Conservation (phyloP, 768 basidiomycete species). For the Russula vinacea region DNA sequence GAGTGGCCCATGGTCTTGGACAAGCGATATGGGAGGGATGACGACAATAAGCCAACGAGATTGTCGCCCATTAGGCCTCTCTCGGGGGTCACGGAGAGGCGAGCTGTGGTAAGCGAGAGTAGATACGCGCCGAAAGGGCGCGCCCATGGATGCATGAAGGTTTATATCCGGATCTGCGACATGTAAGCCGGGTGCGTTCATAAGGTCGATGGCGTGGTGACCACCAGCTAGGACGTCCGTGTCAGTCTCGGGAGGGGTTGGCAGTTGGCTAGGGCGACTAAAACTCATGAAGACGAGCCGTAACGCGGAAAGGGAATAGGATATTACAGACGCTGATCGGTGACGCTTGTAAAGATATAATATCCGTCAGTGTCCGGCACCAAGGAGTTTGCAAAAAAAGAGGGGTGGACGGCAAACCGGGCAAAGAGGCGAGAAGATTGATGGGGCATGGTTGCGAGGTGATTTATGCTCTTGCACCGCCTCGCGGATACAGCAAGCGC, state of each 20-base stretch:
- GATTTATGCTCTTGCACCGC: background rate
- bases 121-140: constrained; percentile 45
- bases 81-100: constrained; percentile 42
- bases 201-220: constrained; percentile 3
- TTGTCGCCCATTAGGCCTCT: constrained; percentile 40
- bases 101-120: constrained; percentile 56
- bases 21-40: constrained; percentile 58
- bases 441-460: constrained; percentile 19
- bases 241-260: constrained; percentile 43
- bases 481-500: background rate
- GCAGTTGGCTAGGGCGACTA: constrained; percentile 35
- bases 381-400: background rate
- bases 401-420: background rate
- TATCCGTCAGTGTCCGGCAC: constrained; percentile 21
- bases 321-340: background rate
- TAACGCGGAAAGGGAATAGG: constrained; percentile 33
- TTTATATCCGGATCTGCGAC: constrained; percentile 5
- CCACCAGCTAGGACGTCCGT: constrained; percentile 25
- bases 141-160: background rate
- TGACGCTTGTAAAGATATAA: background rate
- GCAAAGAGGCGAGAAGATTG: background rate
- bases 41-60: constrained; percentile 61
- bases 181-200: constrained; percentile 3
- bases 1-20: constrained; percentile 55
- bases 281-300: constrained; percentile 44